Conservation (phyloP, 2,329 filamentous ascomycete species). For the Paraconiothyrium sp. region DNA sequence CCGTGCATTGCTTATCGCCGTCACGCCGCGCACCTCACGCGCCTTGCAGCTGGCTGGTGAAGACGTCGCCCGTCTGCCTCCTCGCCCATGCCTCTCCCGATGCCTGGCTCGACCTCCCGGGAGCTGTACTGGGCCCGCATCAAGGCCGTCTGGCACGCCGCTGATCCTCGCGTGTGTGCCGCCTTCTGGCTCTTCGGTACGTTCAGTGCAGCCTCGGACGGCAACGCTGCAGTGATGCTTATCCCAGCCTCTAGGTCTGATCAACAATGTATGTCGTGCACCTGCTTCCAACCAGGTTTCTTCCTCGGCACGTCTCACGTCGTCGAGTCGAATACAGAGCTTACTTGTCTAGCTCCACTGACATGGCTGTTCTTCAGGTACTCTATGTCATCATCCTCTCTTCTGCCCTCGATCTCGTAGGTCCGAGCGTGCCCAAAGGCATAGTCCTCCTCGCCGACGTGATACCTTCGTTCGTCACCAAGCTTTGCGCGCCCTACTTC, state of each 20-base stretch:
- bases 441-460: conserved; percentile 94
- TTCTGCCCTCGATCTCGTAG: conserved; percentile 93
- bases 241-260: conserved; percentile 68
- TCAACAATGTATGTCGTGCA: conserved; percentile 78
- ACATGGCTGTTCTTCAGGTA: conserved; percentile 6
- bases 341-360: background rate
- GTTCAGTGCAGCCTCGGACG: conserved; percentile 16
- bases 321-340: background rate
- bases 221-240: background rate
- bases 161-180: conserved; percentile 74
- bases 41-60: background rate
- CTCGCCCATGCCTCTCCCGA: conserved; percentile 55
- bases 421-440: conserved; percentile 84
- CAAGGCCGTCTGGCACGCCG: conserved; percentile 69
- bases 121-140: conserved; percentile 75
- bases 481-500: conserved; percentile 90
- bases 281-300: background rate
- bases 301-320: no score
- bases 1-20: background rate
- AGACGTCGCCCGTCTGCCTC: conserved; percentile 10
- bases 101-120: conserved; percentile 74
- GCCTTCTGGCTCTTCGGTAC: conserved; percentile 96
- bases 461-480: conserved; percentile 86
- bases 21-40: background rate
- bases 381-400: conserved; percentile 97